Percentiles rank a stretch among this genome's conserved stretches.
Conservation (phyloP, 2,329 filamentous ascomycete species). For the Cladobotryum mycophilum region DNA sequence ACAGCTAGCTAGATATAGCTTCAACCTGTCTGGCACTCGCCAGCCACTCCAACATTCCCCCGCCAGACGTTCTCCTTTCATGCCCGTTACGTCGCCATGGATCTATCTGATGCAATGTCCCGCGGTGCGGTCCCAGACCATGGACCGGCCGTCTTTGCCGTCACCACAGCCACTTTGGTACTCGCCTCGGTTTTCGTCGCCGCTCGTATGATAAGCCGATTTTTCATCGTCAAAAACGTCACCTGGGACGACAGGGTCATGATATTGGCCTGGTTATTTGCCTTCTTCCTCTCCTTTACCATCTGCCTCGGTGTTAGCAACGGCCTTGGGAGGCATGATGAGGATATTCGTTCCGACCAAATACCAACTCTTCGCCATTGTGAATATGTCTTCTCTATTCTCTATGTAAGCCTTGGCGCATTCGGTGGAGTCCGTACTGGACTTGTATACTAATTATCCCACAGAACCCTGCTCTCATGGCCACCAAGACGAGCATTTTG, state of each 20-base stretch:
- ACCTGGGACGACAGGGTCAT: slow-evolving; percentile 79
- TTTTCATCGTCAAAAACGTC: slow-evolving; percentile 64
- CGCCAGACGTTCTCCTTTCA: not conserved
- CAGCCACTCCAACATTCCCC: no score
- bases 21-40: not conserved
- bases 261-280: slow-evolving; percentile 67
- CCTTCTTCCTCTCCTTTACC: slow-evolving; percentile 60
- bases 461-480: slow-evolving; percentile 85
- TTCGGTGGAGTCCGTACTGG: no score
- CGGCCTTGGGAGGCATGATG: slow-evolving; percentile 64
- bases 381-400: slow-evolving; percentile 59
- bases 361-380: slow-evolving; percentile 46
- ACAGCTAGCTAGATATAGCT: slow-evolving; percentile 7
- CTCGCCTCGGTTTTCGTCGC: slow-evolving; percentile 69
- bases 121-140: slow-evolving; percentile 39
- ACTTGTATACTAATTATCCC: slow-evolving; percentile 6
- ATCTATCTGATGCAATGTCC: slow-evolving; percentile 13
- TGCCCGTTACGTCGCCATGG: slow-evolving; percentile 13
- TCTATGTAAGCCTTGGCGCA: slow-evolving; percentile 43
- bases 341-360: slow-evolving; percentile 47
- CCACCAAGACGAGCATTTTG: slow-evolving; percentile 86
- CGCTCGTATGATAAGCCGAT: slow-evolving; percentile 66
- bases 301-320: slow-evolving; percentile 58
- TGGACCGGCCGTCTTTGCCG: slow-evolving; percentile 58
- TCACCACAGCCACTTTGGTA: slow-evolving; percentile 62